Base-by-base conservation (phyloP, 345 rosid genomes). In the Aquilaria sinensis region DNA sequence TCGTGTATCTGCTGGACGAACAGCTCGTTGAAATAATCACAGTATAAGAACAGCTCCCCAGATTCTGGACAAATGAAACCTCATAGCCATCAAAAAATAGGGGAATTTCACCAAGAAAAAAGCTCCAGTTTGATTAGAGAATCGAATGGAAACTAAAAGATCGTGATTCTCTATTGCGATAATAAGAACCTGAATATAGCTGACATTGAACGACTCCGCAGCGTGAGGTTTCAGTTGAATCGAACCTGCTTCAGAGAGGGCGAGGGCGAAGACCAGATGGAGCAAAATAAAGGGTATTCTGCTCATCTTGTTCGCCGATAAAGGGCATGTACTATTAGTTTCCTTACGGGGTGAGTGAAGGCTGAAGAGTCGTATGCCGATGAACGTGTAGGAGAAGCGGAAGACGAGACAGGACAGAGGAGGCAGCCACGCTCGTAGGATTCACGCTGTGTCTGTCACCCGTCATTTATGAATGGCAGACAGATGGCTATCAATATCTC, bases 21-120 rank as follows among this genome's bases (percentile, higher is more conserved):
- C 87, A 84, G 72, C 96, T 84, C 10, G 96, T 90, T 64, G 70
- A 75, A 50, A 86, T 74, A 7, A 66, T 57, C 34, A 84, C 84
- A 7, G 80, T 76, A 61, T 89, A 92, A 2, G 86, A 64, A 69
- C 98, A 92, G 60, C 77, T 70, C 56, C 70, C 67, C 6, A 50
- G 70, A 58, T 69, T 72, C 86, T 81, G 67, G 60, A 31, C 10
- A 13, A 54, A 14, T 37, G 7, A 8, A 37, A 37, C 43, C 43
- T 4, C 43, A 3, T 0, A 37, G 43, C 8, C 43, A 37, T 37
- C 2, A 37, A 37, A 37, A 37, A 37, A 34, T 1, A 37, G 8
- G 8, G 43, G 3, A 58, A 30, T 11, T 15, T 58, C 54, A 11
- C 30, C 30, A 37, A 37, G 0, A 58, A 16, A 57, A 16, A 15